Evolutionary conservation across 495 filamentous ascomycete genomes (phyloP).

Genomic region (Viridothelium virens): DNA sequence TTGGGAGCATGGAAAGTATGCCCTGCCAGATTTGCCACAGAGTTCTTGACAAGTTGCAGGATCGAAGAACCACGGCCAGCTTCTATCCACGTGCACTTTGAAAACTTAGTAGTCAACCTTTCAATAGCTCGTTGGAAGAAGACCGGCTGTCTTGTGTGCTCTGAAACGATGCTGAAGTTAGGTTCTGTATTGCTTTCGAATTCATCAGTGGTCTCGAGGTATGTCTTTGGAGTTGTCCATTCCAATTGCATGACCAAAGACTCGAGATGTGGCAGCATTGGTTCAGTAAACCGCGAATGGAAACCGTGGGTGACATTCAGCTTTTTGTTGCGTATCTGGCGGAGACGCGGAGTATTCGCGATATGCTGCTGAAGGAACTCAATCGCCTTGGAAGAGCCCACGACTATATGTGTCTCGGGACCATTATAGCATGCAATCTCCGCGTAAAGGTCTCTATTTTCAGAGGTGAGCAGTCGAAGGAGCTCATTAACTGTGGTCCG

Average conservation of each 20-base stretch:
- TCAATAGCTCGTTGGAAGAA: conserved; percentile 25
- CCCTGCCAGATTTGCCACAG: background rate
- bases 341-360: background rate
- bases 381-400: background rate
- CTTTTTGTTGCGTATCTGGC: background rate
- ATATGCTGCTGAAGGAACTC: background rate
- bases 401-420: conserved; percentile 17
- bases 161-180: conserved; percentile 15
- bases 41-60: background rate
- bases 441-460: background rate
- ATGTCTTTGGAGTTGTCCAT: background rate
- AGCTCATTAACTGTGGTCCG: background rate
- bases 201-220: background rate
- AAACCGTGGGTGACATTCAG: conserved; percentile 4
- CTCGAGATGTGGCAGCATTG: background rate
- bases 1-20: background rate
- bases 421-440: conserved; percentile 24
- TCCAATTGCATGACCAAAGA: conserved; percentile 9
- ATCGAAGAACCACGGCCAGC: conserved; percentile 23
- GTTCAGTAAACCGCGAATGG: conserved; percentile 6
- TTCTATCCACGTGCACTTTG: conserved; percentile 42
- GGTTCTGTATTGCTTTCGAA: conserved; percentile 2
- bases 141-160: conserved; percentile 22
- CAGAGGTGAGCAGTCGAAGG: background rate
- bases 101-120: conserved; percentile 35